Conservation (phyloP, 768 basidiomycete genomes). For the Boletus vermiculosoides region DNA sequence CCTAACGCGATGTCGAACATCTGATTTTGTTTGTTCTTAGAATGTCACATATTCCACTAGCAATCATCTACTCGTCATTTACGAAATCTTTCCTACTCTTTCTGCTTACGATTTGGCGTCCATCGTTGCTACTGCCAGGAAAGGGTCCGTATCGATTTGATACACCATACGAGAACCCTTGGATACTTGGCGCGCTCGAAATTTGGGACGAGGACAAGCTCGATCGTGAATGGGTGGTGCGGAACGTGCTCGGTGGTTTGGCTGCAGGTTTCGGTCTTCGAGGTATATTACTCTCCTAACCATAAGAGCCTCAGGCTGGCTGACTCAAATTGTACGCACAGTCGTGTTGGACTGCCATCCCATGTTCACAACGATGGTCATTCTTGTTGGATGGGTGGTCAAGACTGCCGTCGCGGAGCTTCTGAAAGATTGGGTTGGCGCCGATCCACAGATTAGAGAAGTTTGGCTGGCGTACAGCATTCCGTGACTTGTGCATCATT, state of each 20-base stretch:
- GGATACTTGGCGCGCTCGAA: conserved; percentile 44
- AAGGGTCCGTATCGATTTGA: conserved; percentile 24
- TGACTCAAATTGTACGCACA: conserved; percentile 26
- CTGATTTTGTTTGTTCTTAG: conserved; percentile 33
- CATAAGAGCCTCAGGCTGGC: background rate
- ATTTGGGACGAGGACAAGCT: conserved; percentile 70
- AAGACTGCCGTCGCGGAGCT: conserved; percentile 63
- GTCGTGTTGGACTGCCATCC: conserved; percentile 81
- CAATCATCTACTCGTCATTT: conserved; percentile 78
- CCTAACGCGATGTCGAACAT: background rate
- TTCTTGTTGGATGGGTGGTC: conserved; percentile 67
- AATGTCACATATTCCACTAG: conserved; percentile 73
- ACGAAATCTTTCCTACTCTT: conserved; percentile 84
- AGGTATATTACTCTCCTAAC: conserved; percentile 42
- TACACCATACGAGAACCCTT: conserved; percentile 32
- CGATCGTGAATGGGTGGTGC: conserved; percentile 80
- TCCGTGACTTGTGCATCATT: conserved; percentile 40
- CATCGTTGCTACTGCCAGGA: conserved; percentile 33
- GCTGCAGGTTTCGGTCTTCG: conserved; percentile 83
- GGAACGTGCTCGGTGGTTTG: conserved; percentile 83
- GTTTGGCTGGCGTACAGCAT: conserved; percentile 84
- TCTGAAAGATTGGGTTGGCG: conserved; percentile 69
- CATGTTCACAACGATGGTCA: conserved; percentile 68
- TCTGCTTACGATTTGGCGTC: conserved; percentile 77
- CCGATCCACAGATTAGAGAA: conserved; percentile 53